Conservation (phyloP, 106 monocot genomes). For the Acanthochlamys bracteata region DNA sequence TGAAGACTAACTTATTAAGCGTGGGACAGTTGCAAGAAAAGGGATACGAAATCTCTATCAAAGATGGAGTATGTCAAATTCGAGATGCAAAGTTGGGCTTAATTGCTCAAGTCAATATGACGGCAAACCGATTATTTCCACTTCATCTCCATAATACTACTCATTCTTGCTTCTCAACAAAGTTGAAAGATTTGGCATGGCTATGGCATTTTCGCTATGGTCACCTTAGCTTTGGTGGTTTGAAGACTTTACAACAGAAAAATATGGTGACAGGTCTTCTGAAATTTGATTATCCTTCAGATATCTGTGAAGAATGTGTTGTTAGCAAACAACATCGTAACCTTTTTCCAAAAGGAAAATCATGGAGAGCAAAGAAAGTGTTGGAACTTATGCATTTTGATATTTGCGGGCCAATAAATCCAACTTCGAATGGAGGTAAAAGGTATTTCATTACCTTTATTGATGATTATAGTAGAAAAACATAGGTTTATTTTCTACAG, state of each 20-base stretch:
- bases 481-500: slow-evolving; percentile 9
- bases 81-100: neutral
- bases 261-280: slow-evolving; percentile 17
- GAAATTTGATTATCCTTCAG: slow-evolving; percentile 1
- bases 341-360: slow-evolving; percentile 14
- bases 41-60: slow-evolving; percentile 3
- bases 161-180: neutral
- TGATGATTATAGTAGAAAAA: slow-evolving; percentile 12
- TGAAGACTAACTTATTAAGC: slow-evolving; percentile 9
- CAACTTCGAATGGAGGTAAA: slow-evolving; percentile 17
- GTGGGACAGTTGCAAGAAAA: slow-evolving; percentile 10
- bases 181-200: slow-evolving; percentile 1
- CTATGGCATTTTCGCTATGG: slow-evolving; percentile 14
- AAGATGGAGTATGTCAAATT: slow-evolving; percentile 1
- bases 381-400: slow-evolving; percentile 16
- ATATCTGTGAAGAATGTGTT: slow-evolving; percentile 21
- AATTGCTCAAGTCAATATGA: slow-evolving; percentile 8
- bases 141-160: neutral
- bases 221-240: slow-evolving; percentile 10
- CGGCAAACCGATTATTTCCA: neutral
- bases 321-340: slow-evolving; percentile 15
- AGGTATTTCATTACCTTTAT: slow-evolving; percentile 17
- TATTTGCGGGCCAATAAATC: slow-evolving; percentile 11
- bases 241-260: slow-evolving; percentile 10
- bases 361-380: slow-evolving; percentile 12